phyloP scores from a whole-genome alignment of 768 basidiomycete genomes.

The Ephemerocybe angulata region DNA sequence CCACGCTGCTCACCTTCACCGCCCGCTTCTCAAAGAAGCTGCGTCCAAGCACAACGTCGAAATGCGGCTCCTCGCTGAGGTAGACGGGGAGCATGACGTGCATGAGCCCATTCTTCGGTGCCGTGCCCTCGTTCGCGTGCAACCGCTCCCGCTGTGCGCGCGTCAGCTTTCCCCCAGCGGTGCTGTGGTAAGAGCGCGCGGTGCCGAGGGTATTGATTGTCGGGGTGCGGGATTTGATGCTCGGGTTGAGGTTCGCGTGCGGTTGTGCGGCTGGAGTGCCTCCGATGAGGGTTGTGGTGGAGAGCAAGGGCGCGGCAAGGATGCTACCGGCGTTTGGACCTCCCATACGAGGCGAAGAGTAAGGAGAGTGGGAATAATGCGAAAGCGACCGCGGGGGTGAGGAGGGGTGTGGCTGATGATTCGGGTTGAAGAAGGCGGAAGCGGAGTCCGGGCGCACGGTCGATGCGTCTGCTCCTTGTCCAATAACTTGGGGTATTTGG shows the following conservation, averaged over 20 bases:
- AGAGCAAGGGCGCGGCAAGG: too few species aligned
- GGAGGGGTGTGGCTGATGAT: background rate
- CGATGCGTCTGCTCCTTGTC: slow-evolving; percentile 17
- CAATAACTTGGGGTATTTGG: slow-evolving; percentile 18
- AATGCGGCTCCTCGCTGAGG: slow-evolving; percentile 91
- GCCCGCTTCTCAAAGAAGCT: slow-evolving; percentile 80
- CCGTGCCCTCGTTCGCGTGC: background rate
- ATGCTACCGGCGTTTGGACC: too few species aligned
- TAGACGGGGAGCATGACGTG: slow-evolving; percentile 62
- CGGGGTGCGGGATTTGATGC: background rate
- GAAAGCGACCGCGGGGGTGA: background rate
- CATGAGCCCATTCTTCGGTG: slow-evolving; percentile 24
- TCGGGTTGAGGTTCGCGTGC: too few species aligned
- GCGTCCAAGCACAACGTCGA: slow-evolving; percentile 90
- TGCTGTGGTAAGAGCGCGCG: background rate
- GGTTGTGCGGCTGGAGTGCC: too few species aligned
- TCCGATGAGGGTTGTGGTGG: too few species aligned
- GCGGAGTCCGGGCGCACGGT: background rate
- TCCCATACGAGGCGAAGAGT: slow-evolving; percentile 12
- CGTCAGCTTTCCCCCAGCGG: background rate
- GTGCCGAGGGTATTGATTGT: background rate
- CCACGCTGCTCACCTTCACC: slow-evolving; percentile 75
- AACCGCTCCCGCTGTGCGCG: background rate
- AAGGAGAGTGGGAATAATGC: slow-evolving; percentile 11
- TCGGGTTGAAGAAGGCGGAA: slow-evolving; percentile 1